Percentiles rank a stretch among this genome's conserved stretches.
Conservation (phyloP, 495 filamentous ascomycete species). For the Cryomyces minteri region DNA sequence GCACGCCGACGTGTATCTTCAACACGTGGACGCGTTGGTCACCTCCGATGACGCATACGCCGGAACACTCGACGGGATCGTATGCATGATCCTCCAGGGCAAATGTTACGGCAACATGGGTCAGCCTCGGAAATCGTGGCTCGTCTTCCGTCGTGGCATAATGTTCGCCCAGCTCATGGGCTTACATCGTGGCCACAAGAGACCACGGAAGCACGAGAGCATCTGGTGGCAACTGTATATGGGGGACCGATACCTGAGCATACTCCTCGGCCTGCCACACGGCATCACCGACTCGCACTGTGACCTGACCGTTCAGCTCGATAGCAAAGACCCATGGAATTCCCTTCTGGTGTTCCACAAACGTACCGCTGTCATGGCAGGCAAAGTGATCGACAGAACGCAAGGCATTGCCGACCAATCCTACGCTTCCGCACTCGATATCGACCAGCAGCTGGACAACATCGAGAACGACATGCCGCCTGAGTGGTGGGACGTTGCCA, state of each 20-base stretch:
- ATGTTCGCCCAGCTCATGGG: slow-evolving; percentile 28
- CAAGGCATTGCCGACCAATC: slow-evolving; percentile 21
- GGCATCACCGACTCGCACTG: slow-evolving; percentile 22
- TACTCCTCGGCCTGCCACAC: slow-evolving; percentile 34
- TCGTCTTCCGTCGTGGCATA: slow-evolving; percentile 26
- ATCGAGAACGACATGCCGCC: slow-evolving; percentile 21
- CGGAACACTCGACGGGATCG: slow-evolving; percentile 30
- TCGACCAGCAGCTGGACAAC: slow-evolving; percentile 30
- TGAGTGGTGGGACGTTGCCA: slow-evolving; percentile 15
- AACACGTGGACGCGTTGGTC: no score
- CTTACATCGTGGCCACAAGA: slow-evolving; percentile 18
- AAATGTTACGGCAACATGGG: slow-evolving; percentile 31
- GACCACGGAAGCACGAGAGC: no score
- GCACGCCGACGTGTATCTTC: slow-evolving; percentile 2
- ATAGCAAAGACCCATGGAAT: no score
- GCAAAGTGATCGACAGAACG: slow-evolving; percentile 34
- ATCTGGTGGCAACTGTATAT: no score
- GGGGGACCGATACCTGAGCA: no score
- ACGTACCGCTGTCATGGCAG: slow-evolving; percentile 24
- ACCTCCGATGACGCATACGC: slow-evolving; percentile 30
- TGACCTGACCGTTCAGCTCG: slow-evolving; percentile 9
- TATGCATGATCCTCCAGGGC: slow-evolving; percentile 26
- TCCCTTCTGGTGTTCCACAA: slow-evolving; percentile 9
- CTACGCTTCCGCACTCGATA: slow-evolving; percentile 22
- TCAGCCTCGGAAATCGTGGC: slow-evolving; percentile 32